Conservation (phyloP, 768 basidiomycete species). For the Termitomyces sp. region DNA sequence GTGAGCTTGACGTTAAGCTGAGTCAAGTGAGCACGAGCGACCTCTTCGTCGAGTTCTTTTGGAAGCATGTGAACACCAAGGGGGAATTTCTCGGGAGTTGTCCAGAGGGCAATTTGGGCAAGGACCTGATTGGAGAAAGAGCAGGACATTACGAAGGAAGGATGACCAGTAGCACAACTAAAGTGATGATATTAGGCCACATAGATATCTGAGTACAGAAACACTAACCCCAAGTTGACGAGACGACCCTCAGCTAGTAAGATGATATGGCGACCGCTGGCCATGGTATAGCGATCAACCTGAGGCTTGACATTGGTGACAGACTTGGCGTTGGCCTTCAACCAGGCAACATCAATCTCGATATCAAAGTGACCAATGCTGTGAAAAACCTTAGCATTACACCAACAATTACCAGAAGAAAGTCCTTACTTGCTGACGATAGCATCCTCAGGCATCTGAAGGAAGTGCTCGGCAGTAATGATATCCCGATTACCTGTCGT, state of each 20-base stretch:
- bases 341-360: constrained; percentile 97
- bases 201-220: constrained; percentile 2
- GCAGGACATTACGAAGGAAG: constrained; percentile 99
- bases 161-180: constrained; percentile 96
- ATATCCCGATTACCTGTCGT: constrained; percentile 99
- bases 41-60: constrained; percentile 98
- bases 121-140: constrained; percentile 99
- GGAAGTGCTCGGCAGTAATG: constrained; percentile 88
- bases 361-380: constrained; percentile 87
- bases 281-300: constrained; percentile 96
- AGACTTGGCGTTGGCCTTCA: constrained; percentile 86
- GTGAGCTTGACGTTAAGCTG: constrained; percentile 96
- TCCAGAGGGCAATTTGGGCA: constrained; percentile 98
- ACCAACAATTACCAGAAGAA: neutral
- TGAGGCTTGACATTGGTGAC: constrained; percentile 95
- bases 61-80: constrained; percentile 98
- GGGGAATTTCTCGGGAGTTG: constrained; percentile 85
- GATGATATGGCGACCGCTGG: constrained; percentile 89
- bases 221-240: constrained; percentile 88
- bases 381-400: constrained; percentile 4
- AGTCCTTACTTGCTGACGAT: constrained; percentile 89
- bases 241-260: constrained; percentile 98
- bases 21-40: constrained; percentile 91
- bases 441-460: constrained; percentile 94
- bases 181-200: neutral